These are phyloP conservation scores for Medicago ruthenica DNA, from an alignment of 306 rosid genomes.

Conservation along the genomic window DNA sequence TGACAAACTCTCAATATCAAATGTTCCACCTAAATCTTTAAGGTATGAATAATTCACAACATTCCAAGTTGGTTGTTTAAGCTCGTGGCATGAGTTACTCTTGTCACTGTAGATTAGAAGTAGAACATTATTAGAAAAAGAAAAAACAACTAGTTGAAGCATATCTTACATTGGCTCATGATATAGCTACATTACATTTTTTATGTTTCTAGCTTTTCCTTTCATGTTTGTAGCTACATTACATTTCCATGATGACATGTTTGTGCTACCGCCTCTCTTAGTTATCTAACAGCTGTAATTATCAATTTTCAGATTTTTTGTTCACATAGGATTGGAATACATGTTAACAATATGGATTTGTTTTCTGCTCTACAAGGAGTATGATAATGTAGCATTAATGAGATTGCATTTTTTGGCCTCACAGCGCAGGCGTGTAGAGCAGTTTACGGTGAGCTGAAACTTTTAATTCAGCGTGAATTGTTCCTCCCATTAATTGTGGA, in stretches of 20 bases:
- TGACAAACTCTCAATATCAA: conserved; percentile 94
- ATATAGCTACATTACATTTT: no score
- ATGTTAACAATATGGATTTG: conserved; percentile 85
- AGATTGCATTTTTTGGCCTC: conserved; percentile 84
- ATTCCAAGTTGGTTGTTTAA: conserved; percentile 1
- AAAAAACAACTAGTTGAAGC: no score
- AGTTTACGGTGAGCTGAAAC: conserved; percentile 74
- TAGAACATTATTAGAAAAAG: no score
- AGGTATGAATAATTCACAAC: conserved; percentile 53
- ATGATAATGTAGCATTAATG: conserved; percentile 69
- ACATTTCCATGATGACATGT: no score
- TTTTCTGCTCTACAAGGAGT: conserved; percentile 80
- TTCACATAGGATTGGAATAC: conserved; percentile 88
- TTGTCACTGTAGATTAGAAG: no score
- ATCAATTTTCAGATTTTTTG: conserved; percentile 73
- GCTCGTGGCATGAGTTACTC: no score
- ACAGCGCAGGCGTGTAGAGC: conserved; percentile 78
- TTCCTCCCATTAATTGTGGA: not conserved
- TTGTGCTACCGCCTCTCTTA: no score
- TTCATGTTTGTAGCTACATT: not conserved
- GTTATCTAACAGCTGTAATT: conserved; percentile 34
- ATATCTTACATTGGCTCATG: no score
- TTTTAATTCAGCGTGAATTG: not conserved
- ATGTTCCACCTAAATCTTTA: conserved; percentile 76
- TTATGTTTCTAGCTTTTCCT: conserved; percentile 31